Evolutionary conservation across 2,329 filamentous ascomycete species (phyloP).

Genomic region (Phialophora chinensis): DNA sequence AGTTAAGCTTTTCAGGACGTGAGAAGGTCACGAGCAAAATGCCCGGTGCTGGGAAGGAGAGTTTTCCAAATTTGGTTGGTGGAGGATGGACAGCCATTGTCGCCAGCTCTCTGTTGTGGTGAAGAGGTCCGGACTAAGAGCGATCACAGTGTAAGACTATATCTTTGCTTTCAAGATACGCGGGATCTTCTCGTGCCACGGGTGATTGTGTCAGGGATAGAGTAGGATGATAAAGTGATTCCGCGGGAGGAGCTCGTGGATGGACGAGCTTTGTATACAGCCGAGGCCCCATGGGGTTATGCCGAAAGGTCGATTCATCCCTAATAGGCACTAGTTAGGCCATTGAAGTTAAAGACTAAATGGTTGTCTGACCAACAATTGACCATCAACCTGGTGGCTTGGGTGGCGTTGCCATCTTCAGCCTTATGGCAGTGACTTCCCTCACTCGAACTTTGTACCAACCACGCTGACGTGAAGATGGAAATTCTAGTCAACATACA

Average conservation of each 20-base stretch:
- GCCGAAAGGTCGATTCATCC: background rate
- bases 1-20: slow-evolving; percentile 52
- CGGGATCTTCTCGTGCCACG: background rate
- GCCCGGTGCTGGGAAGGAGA: slow-evolving; percentile 52
- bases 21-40: slow-evolving; percentile 56
- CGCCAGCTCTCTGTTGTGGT: background rate
- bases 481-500: background rate
- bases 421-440: background rate
- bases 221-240: background rate
- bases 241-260: background rate
- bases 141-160: background rate
- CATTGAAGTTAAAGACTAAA: background rate
- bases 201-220: background rate
- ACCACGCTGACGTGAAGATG: background rate
- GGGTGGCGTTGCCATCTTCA: background rate
- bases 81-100: background rate
- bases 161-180: background rate
- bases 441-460: background rate
- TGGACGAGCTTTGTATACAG: background rate
- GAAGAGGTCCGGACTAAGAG: background rate
- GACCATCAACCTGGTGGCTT: background rate
- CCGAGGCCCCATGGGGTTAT: background rate
- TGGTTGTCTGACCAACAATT: background rate
- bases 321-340: too few relatives aligned
- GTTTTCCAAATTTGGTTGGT: background rate